Conservation (phyloP, 2,329 filamentous ascomycete species). For the Calonectria ilicicola region DNA sequence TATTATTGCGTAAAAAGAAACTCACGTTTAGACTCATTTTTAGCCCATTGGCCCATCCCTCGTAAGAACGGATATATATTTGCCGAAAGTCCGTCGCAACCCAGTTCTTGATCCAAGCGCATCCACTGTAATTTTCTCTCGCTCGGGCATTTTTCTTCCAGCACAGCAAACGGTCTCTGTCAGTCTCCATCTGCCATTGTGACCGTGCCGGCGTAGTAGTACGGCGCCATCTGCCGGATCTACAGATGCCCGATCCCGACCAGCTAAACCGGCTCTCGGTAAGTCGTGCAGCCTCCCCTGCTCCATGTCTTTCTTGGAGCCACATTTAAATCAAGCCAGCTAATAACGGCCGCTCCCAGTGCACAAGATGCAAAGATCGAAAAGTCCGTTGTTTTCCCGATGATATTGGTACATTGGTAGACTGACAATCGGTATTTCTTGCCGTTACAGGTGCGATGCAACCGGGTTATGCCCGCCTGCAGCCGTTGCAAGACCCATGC, state of each 20-base stretch:
- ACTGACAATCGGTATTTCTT: neutral
- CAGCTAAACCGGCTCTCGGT: constrained; percentile 43
- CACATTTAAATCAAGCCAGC: neutral
- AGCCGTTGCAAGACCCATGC: constrained; percentile 42
- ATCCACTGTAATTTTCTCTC: neutral
- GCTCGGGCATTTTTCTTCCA: neutral
- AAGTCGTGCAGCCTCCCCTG: constrained; percentile 15
- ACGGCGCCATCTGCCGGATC: neutral
- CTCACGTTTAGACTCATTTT: neutral
- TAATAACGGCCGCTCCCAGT: constrained; percentile 27
- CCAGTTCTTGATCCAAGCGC: neutral
- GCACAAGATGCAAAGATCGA: constrained; percentile 43
- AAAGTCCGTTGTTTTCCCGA: constrained; percentile 30
- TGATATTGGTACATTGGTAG: neutral
- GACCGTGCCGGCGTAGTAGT: constrained; percentile 6
- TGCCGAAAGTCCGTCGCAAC: constrained; percentile 19
- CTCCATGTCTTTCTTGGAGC: neutral
- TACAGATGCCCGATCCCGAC: constrained; percentile 25
- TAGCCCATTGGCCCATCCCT: neutral
- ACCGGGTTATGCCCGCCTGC: constrained; percentile 44
- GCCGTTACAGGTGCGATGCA: constrained; percentile 41
- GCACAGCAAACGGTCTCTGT: neutral
- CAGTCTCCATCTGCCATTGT: neutral
- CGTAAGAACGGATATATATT: constrained; percentile 2
- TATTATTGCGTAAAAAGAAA: constrained; percentile 13